phyloP scores from a whole-genome alignment of 257 asterid species.

The Solanum piurae region DNA sequence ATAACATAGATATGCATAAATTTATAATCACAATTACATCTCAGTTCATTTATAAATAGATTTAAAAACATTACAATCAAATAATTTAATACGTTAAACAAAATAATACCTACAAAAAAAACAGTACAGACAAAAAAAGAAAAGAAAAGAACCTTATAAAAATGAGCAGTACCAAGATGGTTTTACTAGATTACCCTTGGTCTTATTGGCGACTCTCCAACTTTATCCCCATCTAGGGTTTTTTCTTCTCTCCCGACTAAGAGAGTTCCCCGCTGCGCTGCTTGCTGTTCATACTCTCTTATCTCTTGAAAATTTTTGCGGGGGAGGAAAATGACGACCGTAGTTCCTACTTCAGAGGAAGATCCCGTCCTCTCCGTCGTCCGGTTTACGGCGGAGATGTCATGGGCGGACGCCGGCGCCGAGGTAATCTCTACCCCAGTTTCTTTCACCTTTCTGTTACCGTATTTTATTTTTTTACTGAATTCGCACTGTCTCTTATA shows the following conservation, averaged over 20 bases:
- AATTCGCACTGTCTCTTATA: background rate
- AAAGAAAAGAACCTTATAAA: background rate
- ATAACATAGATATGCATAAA: rapidly evolving
- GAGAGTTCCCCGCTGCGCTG: background rate
- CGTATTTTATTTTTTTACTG: background rate
- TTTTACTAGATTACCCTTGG: background rate
- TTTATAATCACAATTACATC: background rate
- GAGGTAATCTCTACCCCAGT: conserved; percentile 27
- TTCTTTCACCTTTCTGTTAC: background rate
- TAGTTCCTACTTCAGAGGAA: conserved; percentile 90
- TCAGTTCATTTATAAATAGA: background rate
- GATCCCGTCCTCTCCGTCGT: conserved; percentile 79
- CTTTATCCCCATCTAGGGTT: conserved; percentile 14
- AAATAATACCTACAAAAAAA: too few species aligned
- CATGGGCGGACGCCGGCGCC: conserved; percentile 91
- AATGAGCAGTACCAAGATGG: background rate
- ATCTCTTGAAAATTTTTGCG: background rate
- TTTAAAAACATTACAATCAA: background rate
- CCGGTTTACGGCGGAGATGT: conserved; percentile 68
- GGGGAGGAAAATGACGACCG: conserved; percentile 49
- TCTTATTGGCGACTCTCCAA: background rate
- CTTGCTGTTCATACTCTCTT: background rate
- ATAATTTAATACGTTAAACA: background rate
- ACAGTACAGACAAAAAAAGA: too few species aligned
- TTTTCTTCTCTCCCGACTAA: background rate